phyloP scores from a whole-genome alignment of 768 basidiomycete species.

The Calocybe gangraenosa region DNA sequence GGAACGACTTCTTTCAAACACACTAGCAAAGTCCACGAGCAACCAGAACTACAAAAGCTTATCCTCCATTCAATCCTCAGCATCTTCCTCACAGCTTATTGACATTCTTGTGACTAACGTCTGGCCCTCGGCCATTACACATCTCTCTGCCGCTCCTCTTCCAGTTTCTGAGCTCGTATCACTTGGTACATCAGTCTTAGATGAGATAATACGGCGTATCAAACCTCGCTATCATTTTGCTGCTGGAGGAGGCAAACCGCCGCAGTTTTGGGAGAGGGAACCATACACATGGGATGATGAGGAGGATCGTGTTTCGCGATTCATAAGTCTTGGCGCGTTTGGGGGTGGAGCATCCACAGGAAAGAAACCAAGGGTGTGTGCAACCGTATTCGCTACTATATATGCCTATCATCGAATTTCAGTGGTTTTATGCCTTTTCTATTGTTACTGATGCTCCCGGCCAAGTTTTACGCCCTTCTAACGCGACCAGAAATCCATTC shows the following conservation, averaged over 20 bases:
- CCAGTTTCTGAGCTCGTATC: slow-evolving; percentile 41
- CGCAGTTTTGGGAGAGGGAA: slow-evolving; percentile 93
- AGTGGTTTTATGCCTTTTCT: slow-evolving; percentile 99
- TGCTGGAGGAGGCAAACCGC: slow-evolving; percentile 54
- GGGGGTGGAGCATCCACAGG: slow-evolving; percentile 54
- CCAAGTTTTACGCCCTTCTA: slow-evolving; percentile 45
- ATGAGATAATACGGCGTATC: slow-evolving; percentile 58
- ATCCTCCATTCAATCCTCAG: slow-evolving; percentile 59
- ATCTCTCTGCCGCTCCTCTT: slow-evolving; percentile 52
- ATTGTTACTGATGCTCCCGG: slow-evolving; percentile 54
- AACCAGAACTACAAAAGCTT: slow-evolving; percentile 57
- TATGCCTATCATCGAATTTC: slow-evolving; percentile 7
- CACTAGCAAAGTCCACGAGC: slow-evolving; percentile 48
- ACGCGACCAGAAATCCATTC: slow-evolving; percentile 73
- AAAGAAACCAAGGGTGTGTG: slow-evolving; percentile 83
- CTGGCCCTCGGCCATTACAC: slow-evolving; percentile 66
- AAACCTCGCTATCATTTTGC: slow-evolving; percentile 91
- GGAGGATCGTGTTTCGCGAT: slow-evolving; percentile 63
- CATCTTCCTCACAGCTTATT: slow-evolving; percentile 59
- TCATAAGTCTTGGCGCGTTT: slow-evolving; percentile 87
- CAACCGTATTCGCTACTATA: neutral
- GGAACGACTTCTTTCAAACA: slow-evolving; percentile 69
- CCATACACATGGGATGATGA: slow-evolving; percentile 85
- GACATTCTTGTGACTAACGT: slow-evolving; percentile 81
- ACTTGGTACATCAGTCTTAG: slow-evolving; percentile 51